Conservation (phyloP, 2,329 filamentous ascomycete genomes). For the Colletotrichum endophyticum region DNA sequence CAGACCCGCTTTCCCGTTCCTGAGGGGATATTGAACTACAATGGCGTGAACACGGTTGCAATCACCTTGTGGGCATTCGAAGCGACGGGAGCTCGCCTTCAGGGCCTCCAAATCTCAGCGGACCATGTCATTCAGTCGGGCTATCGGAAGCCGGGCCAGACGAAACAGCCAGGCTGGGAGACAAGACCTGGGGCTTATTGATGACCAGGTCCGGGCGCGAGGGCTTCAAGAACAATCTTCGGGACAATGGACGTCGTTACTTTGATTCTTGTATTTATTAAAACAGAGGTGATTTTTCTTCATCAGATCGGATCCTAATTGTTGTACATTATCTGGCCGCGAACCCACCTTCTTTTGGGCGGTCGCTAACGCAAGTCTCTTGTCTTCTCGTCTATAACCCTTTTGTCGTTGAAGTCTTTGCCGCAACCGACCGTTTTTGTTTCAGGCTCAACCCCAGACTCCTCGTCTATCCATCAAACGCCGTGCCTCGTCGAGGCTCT, state of each 20-base stretch:
- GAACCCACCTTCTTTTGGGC: background rate
- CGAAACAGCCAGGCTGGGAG: conserved; percentile 46
- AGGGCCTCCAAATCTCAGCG: background rate
- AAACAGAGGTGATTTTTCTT: conserved; percentile 15
- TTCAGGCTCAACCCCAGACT: conserved; percentile 29
- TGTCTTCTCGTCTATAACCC: background rate
- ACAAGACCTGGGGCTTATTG: conserved; percentile 51
- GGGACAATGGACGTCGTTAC: background rate
- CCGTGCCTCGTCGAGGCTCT: conserved; percentile 3
- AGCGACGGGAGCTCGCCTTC: conserved; percentile 48
- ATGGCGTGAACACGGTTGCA: conserved; percentile 69
- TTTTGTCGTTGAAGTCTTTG: background rate
- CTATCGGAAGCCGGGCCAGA: conserved; percentile 41
- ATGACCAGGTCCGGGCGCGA: background rate
- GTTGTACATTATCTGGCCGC: conserved; percentile 17
- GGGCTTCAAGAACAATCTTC: background rate
- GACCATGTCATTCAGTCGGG: conserved; percentile 31
- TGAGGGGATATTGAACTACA: conserved; percentile 70
- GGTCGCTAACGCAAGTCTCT: background rate
- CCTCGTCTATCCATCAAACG: conserved; percentile 25
- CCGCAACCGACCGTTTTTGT: conserved; percentile 38
- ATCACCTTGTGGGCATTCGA: conserved; percentile 69
- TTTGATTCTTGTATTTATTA: conserved; percentile 5
- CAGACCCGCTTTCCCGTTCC: conserved; percentile 72
- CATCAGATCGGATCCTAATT: conserved; percentile 9